Evolutionary conservation across 148 eudicot species (phyloP), one percentile per base, ranked within the genome.

Genomic region (Spergularia bocconei): DNA sequence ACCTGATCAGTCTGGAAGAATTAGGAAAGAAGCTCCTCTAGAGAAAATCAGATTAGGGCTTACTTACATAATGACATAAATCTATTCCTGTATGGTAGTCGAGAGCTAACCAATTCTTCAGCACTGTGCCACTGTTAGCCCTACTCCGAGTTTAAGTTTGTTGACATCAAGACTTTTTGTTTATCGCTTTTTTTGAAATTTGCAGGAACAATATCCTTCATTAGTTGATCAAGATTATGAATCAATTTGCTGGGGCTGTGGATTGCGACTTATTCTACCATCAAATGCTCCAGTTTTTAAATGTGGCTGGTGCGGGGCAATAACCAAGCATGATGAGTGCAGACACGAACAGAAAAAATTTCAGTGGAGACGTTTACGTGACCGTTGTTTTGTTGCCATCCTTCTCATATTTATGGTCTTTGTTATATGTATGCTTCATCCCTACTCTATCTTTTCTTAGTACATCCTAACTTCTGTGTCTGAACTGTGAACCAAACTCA

Each of bases 261-360:
- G 99, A 59, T 87, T 88, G 73, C 94, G 87, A 67, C 92, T 92
- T 82, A 67, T 88, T 81, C 90, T 95, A 75, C 82, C 97, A 79
- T 85, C 94, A 63, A 82, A 87, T 72, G 91, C 90, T 38, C 89
- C 97, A 53, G 70, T 89, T 72, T 95, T 85, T 83, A 95, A 89
- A 82, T 95, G 99, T 73, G 94, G 91, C 50, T 95, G 99, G 99
- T 95, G 99, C 80, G 99, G 98, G 83, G 97, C 99, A 19, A 86
- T 92, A 81, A 95, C 94, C 53, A 88, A 90, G 73, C 91, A 85
- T 73, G 84, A 92, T 73, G 82, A 82, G 59, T 19, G 67, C 48
- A 85, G 76, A 77, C 39, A 19, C 63, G 87, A 89, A 52, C 77
- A 81, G 67, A 84, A 84, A 74, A 77, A 80, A 80, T 85, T 86